Evolutionary conservation across 257 asterid species (phyloP).

Genomic region (Solanum sparsipilum): DNA sequence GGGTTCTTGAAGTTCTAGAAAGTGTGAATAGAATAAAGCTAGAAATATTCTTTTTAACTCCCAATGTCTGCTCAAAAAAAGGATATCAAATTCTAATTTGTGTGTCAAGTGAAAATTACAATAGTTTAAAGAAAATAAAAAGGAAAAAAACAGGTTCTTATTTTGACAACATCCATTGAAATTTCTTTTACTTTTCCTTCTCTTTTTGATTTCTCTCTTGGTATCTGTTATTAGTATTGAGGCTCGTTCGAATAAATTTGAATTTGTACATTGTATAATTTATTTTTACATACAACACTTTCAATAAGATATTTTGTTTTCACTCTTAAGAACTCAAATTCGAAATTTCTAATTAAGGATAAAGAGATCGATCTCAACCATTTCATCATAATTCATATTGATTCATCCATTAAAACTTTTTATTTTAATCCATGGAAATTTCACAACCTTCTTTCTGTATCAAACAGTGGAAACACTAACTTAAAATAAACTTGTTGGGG

Average conservation of each 20-base stretch:
- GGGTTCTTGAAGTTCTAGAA: not conserved
- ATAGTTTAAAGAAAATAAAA: not conserved
- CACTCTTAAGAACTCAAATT: no score
- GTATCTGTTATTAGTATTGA: not conserved
- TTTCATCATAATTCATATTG: no score
- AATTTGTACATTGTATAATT: no score
- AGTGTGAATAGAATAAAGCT: not conserved
- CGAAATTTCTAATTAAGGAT: no score
- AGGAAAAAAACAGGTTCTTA: not conserved
- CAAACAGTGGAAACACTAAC: not conserved
- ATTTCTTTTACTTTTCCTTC: not conserved
- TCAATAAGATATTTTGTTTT: no score
- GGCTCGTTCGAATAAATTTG: not conserved
- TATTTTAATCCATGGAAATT: not conserved
- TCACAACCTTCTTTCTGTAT: no score
- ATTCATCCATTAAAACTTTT: no score
- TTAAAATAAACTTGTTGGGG: not conserved
- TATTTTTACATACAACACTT: no score
- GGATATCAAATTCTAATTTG: not conserved
- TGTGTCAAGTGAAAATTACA: not conserved
- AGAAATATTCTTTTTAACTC: not conserved
- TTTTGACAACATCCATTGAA: not conserved
- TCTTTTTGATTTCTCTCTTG: not conserved
- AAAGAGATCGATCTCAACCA: no score
- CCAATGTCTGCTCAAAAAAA: not conserved